Percentiles rank a stretch among this genome's conserved stretches.
These are phyloP conservation scores for Calamus simplicifolius DNA, from an alignment of 176 grass and related monocot genomes.

Conservation along the genomic window DNA sequence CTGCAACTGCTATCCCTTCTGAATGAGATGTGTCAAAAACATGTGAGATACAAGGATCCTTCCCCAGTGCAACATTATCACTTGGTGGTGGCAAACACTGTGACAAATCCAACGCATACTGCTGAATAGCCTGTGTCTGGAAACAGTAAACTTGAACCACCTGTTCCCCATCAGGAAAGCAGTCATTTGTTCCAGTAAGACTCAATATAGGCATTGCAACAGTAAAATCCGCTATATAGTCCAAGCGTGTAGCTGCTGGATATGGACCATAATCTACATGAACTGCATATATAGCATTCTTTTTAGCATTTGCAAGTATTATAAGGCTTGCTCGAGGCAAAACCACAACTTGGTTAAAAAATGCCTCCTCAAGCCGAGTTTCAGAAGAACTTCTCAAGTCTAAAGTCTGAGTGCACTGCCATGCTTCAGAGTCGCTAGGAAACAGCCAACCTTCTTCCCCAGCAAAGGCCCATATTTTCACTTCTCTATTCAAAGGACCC, in stretches of 20 bases:
- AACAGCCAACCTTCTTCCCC: conserved; percentile 80
- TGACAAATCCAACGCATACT: conserved; percentile 76
- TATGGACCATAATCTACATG: conserved; percentile 71
- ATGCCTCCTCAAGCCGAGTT: conserved; percentile 59
- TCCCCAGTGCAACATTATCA: conserved; percentile 30
- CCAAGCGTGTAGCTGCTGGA: conserved; percentile 68
- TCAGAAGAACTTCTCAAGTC: conserved; percentile 78
- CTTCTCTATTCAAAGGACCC: conserved; percentile 80
- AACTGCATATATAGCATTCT: conserved; percentile 92
- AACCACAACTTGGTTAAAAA: conserved; percentile 94
- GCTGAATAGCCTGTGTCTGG: conserved; percentile 95
- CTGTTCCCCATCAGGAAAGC: conserved; percentile 48
- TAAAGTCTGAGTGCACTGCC: conserved; percentile 78
- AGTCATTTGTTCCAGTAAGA: conserved; percentile 63
- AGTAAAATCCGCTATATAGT: conserved; percentile 93
- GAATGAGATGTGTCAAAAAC: conserved; percentile 27
- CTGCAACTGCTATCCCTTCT: conserved; percentile 16
- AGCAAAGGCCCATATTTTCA: conserved; percentile 82
- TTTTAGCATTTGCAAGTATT: conserved; percentile 95
- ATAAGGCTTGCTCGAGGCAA: conserved; percentile 87
- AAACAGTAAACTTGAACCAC: conserved; percentile 91
- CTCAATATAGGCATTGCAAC: conserved; percentile 96
- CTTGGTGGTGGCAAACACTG: conserved; percentile 68
- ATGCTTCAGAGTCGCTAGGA: conserved; percentile 61
- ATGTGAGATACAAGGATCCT: conserved; percentile 45